These are phyloP conservation scores for Botrytis hyacinthi DNA, from an alignment of 2,329 filamentous ascomycete species.

Conservation along the genomic window DNA sequence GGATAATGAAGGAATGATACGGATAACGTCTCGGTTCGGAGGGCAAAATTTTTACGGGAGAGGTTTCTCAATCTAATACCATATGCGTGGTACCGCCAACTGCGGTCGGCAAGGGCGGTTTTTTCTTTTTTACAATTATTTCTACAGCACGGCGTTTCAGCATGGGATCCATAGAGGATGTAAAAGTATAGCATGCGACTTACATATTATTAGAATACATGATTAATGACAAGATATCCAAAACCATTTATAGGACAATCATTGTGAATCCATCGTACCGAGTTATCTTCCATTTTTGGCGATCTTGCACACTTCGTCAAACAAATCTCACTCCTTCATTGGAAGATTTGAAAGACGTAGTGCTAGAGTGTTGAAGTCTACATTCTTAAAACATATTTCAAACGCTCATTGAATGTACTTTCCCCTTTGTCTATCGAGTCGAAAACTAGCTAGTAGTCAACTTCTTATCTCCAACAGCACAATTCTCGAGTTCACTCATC, in stretches of 20 bases:
- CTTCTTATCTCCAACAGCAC: fast-evolving
- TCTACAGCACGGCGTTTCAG: neutral
- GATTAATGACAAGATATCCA: neutral
- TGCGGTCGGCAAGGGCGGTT: neutral
- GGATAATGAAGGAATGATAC: too few species aligned
- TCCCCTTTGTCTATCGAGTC: neutral
- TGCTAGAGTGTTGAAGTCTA: neutral
- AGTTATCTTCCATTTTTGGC: neutral
- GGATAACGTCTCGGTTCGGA: neutral
- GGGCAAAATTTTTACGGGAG: too few species aligned
- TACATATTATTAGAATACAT: neutral
- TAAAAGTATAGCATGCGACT: neutral
- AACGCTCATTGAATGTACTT: neutral
- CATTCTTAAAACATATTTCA: neutral
- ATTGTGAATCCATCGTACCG: too few species aligned
- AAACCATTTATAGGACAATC: neutral
- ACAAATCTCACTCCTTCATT: neutral
- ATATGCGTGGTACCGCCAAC: neutral
- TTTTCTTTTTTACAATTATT: neutral
- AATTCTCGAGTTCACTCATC: neutral
- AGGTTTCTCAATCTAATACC: neutral
- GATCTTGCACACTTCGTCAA: neutral
- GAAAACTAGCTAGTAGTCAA: neutral
- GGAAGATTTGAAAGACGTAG: fast-evolving
- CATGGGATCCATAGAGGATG: neutral